Evolutionary conservation across 306 rosid genomes (phyloP).

Genomic region (Sicyos edulis): DNA sequence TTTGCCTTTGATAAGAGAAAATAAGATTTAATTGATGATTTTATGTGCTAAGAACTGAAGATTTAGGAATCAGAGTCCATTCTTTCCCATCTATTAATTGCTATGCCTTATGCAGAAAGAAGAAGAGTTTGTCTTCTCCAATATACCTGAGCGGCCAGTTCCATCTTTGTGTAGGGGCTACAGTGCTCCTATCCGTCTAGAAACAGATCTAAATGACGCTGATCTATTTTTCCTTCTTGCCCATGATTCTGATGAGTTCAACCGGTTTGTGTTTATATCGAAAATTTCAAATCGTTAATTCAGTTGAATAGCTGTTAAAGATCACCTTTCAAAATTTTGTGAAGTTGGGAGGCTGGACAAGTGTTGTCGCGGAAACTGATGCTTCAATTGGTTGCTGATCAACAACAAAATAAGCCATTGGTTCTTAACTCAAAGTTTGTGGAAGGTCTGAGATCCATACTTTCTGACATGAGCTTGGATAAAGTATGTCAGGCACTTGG

Average conservation of each 20-base stretch:
- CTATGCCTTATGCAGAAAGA: slow-evolving; percentile 50
- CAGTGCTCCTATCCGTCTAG: slow-evolving; percentile 92
- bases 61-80: background rate
- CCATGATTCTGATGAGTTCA: slow-evolving; percentile 87
- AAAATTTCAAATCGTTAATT: background rate
- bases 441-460: slow-evolving; percentile 61
- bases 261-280: slow-evolving; percentile 56
- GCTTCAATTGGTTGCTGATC: slow-evolving; percentile 76
- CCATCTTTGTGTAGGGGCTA: slow-evolving; percentile 84
- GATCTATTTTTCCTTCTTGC: slow-evolving; percentile 90
- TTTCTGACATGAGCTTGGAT: slow-evolving; percentile 70
- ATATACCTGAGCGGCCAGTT: slow-evolving; percentile 75
- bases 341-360: slow-evolving; percentile 99
- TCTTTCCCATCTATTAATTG: background rate
- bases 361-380: slow-evolving; percentile 75
- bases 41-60: background rate
- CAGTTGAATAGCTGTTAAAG: background rate
- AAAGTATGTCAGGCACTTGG: slow-evolving; percentile 42
- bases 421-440: slow-evolving; percentile 65
- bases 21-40: background rate
- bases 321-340: background rate
- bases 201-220: slow-evolving; percentile 65
- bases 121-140: slow-evolving; percentile 78
- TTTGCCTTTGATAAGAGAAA: background rate
- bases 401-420: slow-evolving; percentile 72